Evolutionary conservation across 2,329 filamentous ascomycete genomes (phyloP).

Genomic region (Exophiala lecanii-corni): DNA sequence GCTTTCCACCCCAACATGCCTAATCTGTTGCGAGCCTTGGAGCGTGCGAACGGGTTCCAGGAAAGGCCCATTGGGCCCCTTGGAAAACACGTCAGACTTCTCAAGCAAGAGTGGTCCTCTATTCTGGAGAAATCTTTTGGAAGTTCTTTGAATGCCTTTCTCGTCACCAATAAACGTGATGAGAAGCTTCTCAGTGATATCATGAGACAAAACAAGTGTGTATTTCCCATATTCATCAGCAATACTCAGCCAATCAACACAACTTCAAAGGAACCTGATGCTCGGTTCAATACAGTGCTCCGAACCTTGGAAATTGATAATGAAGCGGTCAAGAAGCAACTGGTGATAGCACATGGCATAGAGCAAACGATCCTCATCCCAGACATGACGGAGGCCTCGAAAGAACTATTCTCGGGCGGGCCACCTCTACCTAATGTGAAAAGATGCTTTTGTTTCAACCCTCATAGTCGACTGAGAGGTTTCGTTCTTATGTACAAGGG

Average conservation of each 20-base stretch:
- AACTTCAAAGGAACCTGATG: constrained; percentile 67
- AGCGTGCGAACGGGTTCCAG: constrained; percentile 63
- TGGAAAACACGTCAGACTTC: constrained; percentile 69
- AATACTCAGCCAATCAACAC: constrained; percentile 53
- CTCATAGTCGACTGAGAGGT: constrained; percentile 60
- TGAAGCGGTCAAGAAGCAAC: constrained; percentile 68
- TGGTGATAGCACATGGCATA: constrained; percentile 77
- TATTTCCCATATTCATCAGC: constrained; percentile 60
- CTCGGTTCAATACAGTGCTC: constrained; percentile 69
- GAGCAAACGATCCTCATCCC: constrained; percentile 80
- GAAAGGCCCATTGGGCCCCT: constrained; percentile 77
- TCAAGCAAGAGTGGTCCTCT: constrained; percentile 75
- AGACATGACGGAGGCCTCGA: constrained; percentile 60
- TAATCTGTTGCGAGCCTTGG: constrained; percentile 63
- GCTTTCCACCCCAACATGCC: constrained; percentile 58
- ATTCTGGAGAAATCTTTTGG: constrained; percentile 76
- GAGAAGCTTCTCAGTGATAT: constrained; percentile 62
- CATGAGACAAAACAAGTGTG: constrained; percentile 56
- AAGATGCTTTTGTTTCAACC: constrained; percentile 60
- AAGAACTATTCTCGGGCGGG: constrained; percentile 58
- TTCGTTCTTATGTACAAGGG: constrained; percentile 52
- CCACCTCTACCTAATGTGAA: constrained; percentile 59
- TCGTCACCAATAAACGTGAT: constrained; percentile 74
- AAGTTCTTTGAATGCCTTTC: constrained; percentile 66
- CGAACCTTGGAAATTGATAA: constrained; percentile 76